These are phyloP conservation scores for Amanita subjunquillea DNA, from an alignment of 768 basidiomycete species.

Conservation along the genomic window DNA sequence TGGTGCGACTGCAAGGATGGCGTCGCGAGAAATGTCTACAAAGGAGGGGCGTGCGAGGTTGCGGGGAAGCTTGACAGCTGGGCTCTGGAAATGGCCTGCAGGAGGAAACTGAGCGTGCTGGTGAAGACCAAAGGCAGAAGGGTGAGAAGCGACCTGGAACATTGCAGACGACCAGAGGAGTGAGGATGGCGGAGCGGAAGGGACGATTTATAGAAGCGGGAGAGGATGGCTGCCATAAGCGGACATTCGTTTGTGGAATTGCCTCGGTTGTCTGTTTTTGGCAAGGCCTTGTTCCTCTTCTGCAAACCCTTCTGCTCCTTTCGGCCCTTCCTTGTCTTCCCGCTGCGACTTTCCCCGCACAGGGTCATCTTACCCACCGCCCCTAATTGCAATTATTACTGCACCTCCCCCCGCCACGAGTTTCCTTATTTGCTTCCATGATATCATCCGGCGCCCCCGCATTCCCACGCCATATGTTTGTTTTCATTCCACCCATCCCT, in stretches of 20 bases:
- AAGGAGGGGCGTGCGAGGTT: conserved; percentile 55
- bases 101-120: conserved; percentile 23
- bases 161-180: conserved; percentile 15
- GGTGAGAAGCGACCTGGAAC: conserved; percentile 40
- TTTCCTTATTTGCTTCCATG: too few relatives aligned
- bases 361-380: too few relatives aligned
- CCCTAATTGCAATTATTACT: too few relatives aligned
- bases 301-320: neutral
- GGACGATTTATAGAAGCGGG: conserved; percentile 10
- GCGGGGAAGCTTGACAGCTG: conserved; percentile 59
- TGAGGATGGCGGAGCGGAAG: neutral
- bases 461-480: too few relatives aligned
- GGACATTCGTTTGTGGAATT: conserved; percentile 28
- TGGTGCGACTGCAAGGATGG: conserved; percentile 56
- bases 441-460: too few relatives aligned
- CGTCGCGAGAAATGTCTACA: conserved; percentile 44
- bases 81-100: conserved; percentile 13
- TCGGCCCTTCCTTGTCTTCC: neutral
- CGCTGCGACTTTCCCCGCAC: too few relatives aligned
- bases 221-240: conserved; percentile 18
- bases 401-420: too few relatives aligned
- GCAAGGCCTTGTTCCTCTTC: neutral
- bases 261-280: conserved; percentile 9
- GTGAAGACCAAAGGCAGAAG: conserved; percentile 28
- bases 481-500: too few relatives aligned